These are phyloP conservation scores for Aspergillus leporis DNA, from an alignment of 495 filamentous ascomycete species.

Conservation along the genomic window DNA sequence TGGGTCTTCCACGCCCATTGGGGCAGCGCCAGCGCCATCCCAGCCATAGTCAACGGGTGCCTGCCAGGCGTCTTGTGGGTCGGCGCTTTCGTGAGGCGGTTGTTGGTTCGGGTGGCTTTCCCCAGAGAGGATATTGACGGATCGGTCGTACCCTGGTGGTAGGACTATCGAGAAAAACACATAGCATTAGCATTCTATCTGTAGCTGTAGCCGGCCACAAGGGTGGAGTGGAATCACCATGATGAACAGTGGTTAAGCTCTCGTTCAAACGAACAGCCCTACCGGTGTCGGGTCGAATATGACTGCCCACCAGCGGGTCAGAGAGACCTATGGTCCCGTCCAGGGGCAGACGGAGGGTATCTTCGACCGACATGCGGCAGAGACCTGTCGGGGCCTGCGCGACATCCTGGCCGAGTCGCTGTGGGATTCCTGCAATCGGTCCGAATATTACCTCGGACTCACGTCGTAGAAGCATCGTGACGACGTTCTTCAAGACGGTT, in stretches of 20 bases:
- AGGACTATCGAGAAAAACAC: constrained; percentile 5
- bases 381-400: constrained; percentile 9
- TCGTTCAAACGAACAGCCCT: constrained; percentile 26
- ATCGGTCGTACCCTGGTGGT: constrained; percentile 14
- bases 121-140: constrained; percentile 1
- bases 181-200: neutral
- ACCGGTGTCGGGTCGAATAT: constrained; percentile 12
- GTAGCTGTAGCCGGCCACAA: neutral
- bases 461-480: constrained; percentile 26
- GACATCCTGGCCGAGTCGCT: neutral
- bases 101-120: constrained; percentile 1
- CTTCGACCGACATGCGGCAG: constrained; percentile 24
- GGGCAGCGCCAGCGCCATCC: constrained; percentile 2
- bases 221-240: constrained; percentile 15
- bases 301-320: constrained; percentile 7
- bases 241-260: constrained; percentile 28
- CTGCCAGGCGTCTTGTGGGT: neutral
- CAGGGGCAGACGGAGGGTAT: constrained; percentile 27
- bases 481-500: constrained; percentile 27
- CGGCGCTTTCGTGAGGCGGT: neutral
- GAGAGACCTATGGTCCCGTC: constrained; percentile 16
- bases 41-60: neutral
- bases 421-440: constrained; percentile 15
- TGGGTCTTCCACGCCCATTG: neutral
- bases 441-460: constrained; percentile 29